Base-by-base conservation (phyloP, 441 rosid species). In the Aleurites moluccanus region DNA sequence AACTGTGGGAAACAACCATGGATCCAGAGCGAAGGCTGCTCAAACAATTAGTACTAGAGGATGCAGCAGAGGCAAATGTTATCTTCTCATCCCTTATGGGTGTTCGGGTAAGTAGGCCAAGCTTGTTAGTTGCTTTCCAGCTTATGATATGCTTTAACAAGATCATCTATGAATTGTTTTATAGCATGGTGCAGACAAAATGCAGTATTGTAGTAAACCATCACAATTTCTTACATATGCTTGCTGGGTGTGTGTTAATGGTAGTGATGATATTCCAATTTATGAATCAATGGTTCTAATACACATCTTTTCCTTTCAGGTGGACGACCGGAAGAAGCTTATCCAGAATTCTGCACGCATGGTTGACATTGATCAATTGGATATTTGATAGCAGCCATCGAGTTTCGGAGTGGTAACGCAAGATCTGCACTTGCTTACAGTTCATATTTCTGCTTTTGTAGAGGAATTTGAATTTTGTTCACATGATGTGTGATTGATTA, bases 1-100 rank as follows among this genome's bases (percentile, higher is more conserved):
- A 91, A 83, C 85, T 94, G 10, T 94, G 97, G 97, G 97, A 92
- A 80, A 94, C 97, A 66, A 94, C 94, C 13, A 64, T 92, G 94
- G 87, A 92, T 84, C 97, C 96, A 25, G 88, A 90, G 47, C 83
- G 53, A 78, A 88, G 98, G 82, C 53, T 91, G 56, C 81, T 91
- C 78, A 92, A 86, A 87, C 97, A 84, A 82, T 79, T 94, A 60
- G 88, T 86, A 15, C 86, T 92, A 10, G 92, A 91, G 73, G 97
- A 94, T 75, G 89, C 86, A 13, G 96, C 90, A 0, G 89, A 86
- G 86, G 89, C 97, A 0, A 90, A 80, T 67, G 81, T 82, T 38
- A 88, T 86, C 16, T 92, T 92, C 79, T 89, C 96, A 8, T 92
- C 92, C 57, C 94, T 94, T 15, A 94, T 89, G 97, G 98, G 92